These are phyloP conservation scores for Chaetomium cochliodes DNA, from an alignment of 495 filamentous ascomycete genomes.

Conservation along the genomic window DNA sequence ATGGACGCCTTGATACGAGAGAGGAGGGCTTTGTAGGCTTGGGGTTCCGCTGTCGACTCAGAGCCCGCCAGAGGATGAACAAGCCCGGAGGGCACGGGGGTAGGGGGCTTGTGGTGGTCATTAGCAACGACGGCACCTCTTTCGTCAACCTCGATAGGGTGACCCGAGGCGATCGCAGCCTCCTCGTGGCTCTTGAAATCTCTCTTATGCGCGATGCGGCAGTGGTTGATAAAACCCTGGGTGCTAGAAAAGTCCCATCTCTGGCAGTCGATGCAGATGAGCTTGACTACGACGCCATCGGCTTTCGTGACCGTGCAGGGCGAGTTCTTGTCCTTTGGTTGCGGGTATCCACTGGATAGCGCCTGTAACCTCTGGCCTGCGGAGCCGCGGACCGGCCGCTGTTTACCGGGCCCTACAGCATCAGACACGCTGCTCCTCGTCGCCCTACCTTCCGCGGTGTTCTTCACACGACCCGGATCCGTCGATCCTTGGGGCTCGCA, in stretches of 20 bases:
- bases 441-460: constrained; percentile 60
- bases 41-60: constrained; percentile 54
- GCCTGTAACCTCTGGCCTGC: constrained; percentile 65
- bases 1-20: constrained; percentile 50
- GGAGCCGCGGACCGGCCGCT: constrained; percentile 60
- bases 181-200: constrained; percentile 93
- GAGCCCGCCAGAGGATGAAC: constrained; percentile 70
- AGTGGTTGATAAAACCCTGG: constrained; percentile 98
- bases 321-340: constrained; percentile 62
- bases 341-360: constrained; percentile 68
- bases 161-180: constrained; percentile 84
- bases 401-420: constrained; percentile 52
- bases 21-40: constrained; percentile 51
- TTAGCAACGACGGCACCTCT: constrained; percentile 54
- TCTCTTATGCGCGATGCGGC: constrained; percentile 86
- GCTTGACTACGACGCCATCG: constrained; percentile 62
- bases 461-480: constrained; percentile 43
- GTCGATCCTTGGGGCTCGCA: constrained; percentile 37
- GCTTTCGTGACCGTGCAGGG: constrained; percentile 54
- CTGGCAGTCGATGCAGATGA: constrained; percentile 86
- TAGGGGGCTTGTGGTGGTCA: constrained; percentile 49
- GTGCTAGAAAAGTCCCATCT: constrained; percentile 89
- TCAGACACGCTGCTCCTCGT: constrained; percentile 73
- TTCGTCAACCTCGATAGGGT: constrained; percentile 70
- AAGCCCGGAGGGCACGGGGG: constrained; percentile 44